Percentiles rank a stretch among this genome's conserved stretches.
Evolutionary conservation across 1,284 basidiomycete genomes (phyloP).

Genomic region (Cryptococcus floricola): DNA sequence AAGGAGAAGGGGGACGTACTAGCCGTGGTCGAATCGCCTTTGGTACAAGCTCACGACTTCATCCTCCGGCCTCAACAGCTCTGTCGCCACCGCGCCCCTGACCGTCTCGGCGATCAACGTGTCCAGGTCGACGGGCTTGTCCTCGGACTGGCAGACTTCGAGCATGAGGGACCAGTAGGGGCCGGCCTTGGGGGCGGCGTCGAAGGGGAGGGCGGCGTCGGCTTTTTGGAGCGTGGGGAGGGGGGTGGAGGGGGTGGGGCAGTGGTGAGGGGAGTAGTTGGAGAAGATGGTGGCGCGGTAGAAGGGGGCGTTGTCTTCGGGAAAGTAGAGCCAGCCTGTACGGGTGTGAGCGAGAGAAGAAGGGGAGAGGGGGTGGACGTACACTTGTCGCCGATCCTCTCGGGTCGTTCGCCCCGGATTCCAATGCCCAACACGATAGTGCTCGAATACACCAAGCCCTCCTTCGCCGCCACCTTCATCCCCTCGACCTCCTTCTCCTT

Average conservation of each 20-base stretch:
- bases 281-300: conserved; percentile 57
- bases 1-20: conserved; percentile 19
- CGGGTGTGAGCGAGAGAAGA: neutral
- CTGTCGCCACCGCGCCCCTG: conserved; percentile 53
- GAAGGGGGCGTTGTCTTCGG: conserved; percentile 55
- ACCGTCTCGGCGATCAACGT: conserved; percentile 53
- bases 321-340: conserved; percentile 48
- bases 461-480: conserved; percentile 46
- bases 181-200: conserved; percentile 47
- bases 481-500: conserved; percentile 25
- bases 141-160: conserved; percentile 54
- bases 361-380: conserved; percentile 2
- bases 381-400: conserved; percentile 56
- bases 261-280: conserved; percentile 56
- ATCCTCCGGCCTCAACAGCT: conserved; percentile 51
- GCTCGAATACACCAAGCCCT: conserved; percentile 51
- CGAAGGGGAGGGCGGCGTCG: conserved; percentile 47
- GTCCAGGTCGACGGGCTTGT: conserved; percentile 53
- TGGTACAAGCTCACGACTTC: conserved; percentile 55
- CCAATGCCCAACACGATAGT: conserved; percentile 56
- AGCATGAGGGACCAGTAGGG: conserved; percentile 55
- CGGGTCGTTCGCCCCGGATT: conserved; percentile 52
- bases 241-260: conserved; percentile 47
- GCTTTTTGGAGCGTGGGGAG: conserved; percentile 53
- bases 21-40: conserved; percentile 51